Evolutionary conservation across 2,329 filamentous ascomycete species (phyloP).

Genomic region (Fusarium chaquense): DNA sequence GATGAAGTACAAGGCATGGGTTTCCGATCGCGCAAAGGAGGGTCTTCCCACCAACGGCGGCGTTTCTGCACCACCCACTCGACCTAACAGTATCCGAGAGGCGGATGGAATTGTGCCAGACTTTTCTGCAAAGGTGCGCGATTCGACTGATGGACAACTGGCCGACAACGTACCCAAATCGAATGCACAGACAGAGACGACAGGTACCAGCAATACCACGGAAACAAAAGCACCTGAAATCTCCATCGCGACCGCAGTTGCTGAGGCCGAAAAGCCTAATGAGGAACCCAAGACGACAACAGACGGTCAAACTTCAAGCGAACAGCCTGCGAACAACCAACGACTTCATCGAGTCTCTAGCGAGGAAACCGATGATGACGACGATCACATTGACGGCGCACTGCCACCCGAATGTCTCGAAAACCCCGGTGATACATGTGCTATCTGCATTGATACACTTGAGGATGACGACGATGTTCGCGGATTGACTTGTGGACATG

Average conservation of each 20-base stretch:
- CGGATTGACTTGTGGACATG: conserved; percentile 94
- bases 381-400: conserved; percentile 85
- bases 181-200: conserved; percentile 37
- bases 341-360: conserved; percentile 58
- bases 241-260: conserved; percentile 30
- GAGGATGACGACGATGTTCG: conserved; percentile 97
- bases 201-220: conserved; percentile 12
- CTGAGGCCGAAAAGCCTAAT: conserved; percentile 42
- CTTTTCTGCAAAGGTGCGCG: conserved; percentile 59
- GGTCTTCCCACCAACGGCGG: conserved; percentile 88
- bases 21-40: conserved; percentile 82
- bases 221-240: conserved; percentile 36
- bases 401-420: conserved; percentile 83
- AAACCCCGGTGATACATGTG: conserved; percentile 90
- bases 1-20: conserved; percentile 97
- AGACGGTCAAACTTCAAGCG: conserved; percentile 45
- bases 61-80: conserved; percentile 79
- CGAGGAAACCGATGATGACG: conserved; percentile 73
- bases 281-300: conserved; percentile 26
- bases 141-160: conserved; percentile 59
- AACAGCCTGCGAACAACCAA: conserved; percentile 41
- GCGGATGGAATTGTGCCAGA: conserved; percentile 67
- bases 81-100: conserved; percentile 78
- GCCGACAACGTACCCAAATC: conserved; percentile 42
- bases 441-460: conserved; percentile 93